These are phyloP conservation scores for Iris pallida DNA, from an alignment of 116 monocot genomes.

Conservation along the genomic window DNA sequence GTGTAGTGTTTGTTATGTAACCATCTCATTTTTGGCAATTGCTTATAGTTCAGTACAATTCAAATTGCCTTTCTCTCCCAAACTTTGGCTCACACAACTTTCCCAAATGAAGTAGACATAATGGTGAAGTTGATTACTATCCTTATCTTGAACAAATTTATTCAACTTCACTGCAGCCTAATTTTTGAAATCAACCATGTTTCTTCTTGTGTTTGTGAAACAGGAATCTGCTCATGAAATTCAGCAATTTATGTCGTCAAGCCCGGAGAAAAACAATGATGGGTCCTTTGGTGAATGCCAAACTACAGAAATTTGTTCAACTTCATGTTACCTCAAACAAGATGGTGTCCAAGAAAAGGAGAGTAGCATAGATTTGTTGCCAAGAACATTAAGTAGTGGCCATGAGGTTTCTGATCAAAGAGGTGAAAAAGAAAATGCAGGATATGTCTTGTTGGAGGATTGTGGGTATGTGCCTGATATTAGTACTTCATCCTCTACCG, in stretches of 20 bases:
- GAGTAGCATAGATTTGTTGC: background rate
- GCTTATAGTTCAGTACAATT: no score
- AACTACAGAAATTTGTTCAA: background rate
- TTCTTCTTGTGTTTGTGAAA: background rate
- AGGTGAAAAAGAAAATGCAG: background rate
- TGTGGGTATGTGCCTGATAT: conserved; percentile 13
- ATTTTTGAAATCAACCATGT: no score
- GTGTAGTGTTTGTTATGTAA: no score
- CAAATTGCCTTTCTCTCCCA: no score
- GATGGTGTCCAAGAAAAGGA: conserved; percentile 9
- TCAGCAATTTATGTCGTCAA: background rate
- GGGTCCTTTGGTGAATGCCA: background rate
- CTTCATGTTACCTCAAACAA: conserved; percentile 1
- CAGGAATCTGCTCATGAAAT: conserved; percentile 8
- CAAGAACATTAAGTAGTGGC: background rate
- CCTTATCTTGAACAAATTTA: no score
- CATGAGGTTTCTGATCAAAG: background rate
- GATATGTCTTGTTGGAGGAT: background rate
- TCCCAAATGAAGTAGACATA: no score
- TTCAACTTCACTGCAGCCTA: no score
- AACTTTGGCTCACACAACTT: no score
- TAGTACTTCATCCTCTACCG: background rate
- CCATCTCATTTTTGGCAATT: no score
- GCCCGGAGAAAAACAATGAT: background rate
- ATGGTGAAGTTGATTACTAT: no score